Base-by-base conservation (phyloP, 2,329 filamentous ascomycete species). In the Aspergillus fischeri region DNA sequence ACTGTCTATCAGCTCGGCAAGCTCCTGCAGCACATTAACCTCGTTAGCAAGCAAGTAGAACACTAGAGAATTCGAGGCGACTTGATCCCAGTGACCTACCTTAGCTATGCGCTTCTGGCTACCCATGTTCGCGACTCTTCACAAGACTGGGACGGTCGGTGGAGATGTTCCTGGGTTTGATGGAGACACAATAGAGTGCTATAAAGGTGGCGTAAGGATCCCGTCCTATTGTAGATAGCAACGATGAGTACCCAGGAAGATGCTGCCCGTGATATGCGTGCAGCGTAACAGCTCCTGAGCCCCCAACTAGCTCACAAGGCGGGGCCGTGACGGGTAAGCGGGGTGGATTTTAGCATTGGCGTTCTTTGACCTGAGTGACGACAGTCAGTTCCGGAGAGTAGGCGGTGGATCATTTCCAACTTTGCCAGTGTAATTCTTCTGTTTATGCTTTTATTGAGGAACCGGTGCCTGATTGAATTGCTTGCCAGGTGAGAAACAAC, bases 1-100 rank as follows among this genome's bases (percentile, higher is more conserved):
- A 41, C 77, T 78, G 49, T 73, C 73, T 25, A 77, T 79, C 63
- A 86, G 76, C 63, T 88, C 85, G n/a, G 69, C 73, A 54, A 86
- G 77, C 73, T 88, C 86, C 86, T 88, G 47, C 35, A 20, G 45
- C 51, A 27, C 27, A 52, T 60, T 56, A 63, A 27, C 35, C 29
- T 17, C 49, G 44, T 49, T 45, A 21, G 11, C 21, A 27, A 17
- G 14, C 44, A 7, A 8, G 38, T 20, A 7, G n/a, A 25, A 24
- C 25, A 1, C 42, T 49, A 10, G 35, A 2, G 11, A 29, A 29
- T 20, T 21, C 6, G 14, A 52, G 44, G 24, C 10, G 21, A 14
- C 44, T 7, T n/a, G 6, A 14, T 21, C 8, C 17, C 9, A 29
- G 27, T 24, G 1, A 28, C 11, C 21, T 66, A 77, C 77, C 73